Base-by-base conservation (phyloP, 495 filamentous ascomycete species). In the Penicillium samsonianum region DNA sequence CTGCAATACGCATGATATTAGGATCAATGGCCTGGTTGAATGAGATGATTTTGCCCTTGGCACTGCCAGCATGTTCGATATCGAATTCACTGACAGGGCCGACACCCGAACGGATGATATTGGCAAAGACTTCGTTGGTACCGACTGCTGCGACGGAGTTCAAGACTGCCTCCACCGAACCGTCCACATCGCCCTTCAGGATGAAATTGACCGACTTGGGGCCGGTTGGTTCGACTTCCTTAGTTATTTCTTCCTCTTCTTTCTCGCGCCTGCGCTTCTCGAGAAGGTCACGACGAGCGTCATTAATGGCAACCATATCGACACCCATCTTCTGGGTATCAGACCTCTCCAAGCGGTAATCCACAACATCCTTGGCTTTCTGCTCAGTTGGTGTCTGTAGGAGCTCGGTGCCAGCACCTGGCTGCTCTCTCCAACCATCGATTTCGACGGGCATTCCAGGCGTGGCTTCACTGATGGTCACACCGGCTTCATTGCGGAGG, bases 381-480 rank as follows among this genome's bases (percentile, higher is more conserved):
- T 85, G 82, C 69, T 99, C 94, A 59, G 82, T 80, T 0, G 79
- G 75, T 0, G 92, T 89, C 71, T 98, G 89, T 2, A 99, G 75
- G 10, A 96, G 85, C 72, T 91, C 84, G 63, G 94, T 88, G 28
- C 95, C 95, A 14, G 95, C 95, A n/a, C 77, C 75, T 0, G 95
- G 92, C 43, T 93, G 89, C 50, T 96, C 92, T 60, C 85, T 86
- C 95, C 95, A 99, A 4, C 95, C 95, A 56, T 96, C 87, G 46
- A 99, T 82, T 67, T 97, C 91, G 7, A 96, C 89, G 0, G 94
- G 92, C 37, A 86, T 90, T 7, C 94, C 95, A 0, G 95, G 95
- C 0, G 86, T 83, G n/a, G 91, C 91, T 67, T 86, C 85, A 11
- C 75, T 62, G 33, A 98, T 78, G 12, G 84, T 73, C 17, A 83